phyloP scores from a whole-genome alignment of 495 filamentous ascomycete genomes.

The Penicillium goetzii region DNA sequence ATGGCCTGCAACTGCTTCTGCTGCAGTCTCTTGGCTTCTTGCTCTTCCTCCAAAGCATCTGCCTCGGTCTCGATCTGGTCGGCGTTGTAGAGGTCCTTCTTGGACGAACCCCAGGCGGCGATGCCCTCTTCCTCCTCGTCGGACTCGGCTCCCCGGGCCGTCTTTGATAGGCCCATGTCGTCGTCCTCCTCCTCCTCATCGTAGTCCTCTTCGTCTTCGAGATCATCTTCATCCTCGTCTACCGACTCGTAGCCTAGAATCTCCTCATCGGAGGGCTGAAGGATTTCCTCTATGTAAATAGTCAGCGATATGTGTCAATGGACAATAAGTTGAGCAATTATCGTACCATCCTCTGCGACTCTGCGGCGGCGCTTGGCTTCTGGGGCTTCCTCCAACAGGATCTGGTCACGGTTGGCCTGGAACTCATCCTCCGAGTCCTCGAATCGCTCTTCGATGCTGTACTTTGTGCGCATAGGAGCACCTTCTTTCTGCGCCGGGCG shows the following conservation, averaged over 20 bases:
- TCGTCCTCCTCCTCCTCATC: slow-evolving; percentile 44
- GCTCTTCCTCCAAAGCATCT: slow-evolving; percentile 90
- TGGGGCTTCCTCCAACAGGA: slow-evolving; percentile 80
- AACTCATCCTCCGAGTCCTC: slow-evolving; percentile 94
- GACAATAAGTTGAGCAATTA: not conserved
- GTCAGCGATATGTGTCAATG: slow-evolving; percentile 21
- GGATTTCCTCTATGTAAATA: slow-evolving; percentile 52
- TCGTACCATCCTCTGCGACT: slow-evolving; percentile 63
- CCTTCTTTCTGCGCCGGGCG: slow-evolving; percentile 55
- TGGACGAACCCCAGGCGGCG: slow-evolving; percentile 83
- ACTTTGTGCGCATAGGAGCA: slow-evolving; percentile 41
- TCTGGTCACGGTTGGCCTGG: slow-evolving; percentile 77
- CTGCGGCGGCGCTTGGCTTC: slow-evolving; percentile 75
- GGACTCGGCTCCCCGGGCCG: slow-evolving; percentile 27
- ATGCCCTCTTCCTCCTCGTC: slow-evolving; percentile 74
- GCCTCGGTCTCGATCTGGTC: slow-evolving; percentile 88
- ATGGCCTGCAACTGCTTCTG: slow-evolving; percentile 85
- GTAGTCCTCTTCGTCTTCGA: slow-evolving; percentile 52
- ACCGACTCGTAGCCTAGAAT: slow-evolving; percentile 66
- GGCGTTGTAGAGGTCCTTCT: slow-evolving; percentile 89
- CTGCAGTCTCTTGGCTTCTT: slow-evolving; percentile 83
- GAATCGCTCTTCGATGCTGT: slow-evolving; percentile 74
- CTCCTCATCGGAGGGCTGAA: slow-evolving; percentile 87
- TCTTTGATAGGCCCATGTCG: slow-evolving; percentile 34
- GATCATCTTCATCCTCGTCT: slow-evolving; percentile 55